Evolutionary conservation across 352 stramenopile species (phyloP), one percentile per base, ranked within the genome.

Genomic region (Pythium insidiosum): DNA sequence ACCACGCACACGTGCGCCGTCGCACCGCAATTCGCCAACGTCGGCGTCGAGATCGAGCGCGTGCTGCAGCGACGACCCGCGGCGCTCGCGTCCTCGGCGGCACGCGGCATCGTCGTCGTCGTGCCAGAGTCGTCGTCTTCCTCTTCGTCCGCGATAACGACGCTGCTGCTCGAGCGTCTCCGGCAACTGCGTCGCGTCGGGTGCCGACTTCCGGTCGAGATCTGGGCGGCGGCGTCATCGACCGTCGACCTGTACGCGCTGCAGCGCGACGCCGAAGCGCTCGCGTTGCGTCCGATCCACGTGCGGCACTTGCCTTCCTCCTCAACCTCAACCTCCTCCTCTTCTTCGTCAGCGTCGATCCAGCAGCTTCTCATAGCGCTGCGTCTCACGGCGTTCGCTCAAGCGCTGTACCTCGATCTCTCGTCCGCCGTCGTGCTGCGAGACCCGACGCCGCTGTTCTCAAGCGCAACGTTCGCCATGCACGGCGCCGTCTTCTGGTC

Each of bases 361-460:
- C n/a, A n/a, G n/a, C n/a, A 31, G 36, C 20, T 22, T 7, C n/a
- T n/a, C n/a, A n/a, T n/a, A n/a, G n/a, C n/a, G n/a, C n/a, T n/a
- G n/a, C n/a, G n/a, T n/a, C n/a, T n/a, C 38, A 53, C 33, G n/a
- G 6, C n/a, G 2, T 67, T 67, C 37, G 28, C 38, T 12, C 47
- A 61, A 3, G 38, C 61, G 10, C 41, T 63, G 5, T 57, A 48
- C 23, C 23, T 55, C 9, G 47, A 55, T 13, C 50, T 58, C 21
- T 43, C 53, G 30, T 38, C 34, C 18, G 43, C 41, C 25, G 49
- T 38, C 5, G 36, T 53, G 0, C 22, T 54, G 10, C 49, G 53
- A 22, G 50, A 68, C 28, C 49, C 58, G 6, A 58, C 44, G 5
- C 61, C 50, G 31, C 38, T 63, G n/a, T 64, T 68, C 30, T n/a